Evolutionary conservation across 2,329 filamentous ascomycete genomes (phyloP).

Genomic region (Colletotrichum lini): DNA sequence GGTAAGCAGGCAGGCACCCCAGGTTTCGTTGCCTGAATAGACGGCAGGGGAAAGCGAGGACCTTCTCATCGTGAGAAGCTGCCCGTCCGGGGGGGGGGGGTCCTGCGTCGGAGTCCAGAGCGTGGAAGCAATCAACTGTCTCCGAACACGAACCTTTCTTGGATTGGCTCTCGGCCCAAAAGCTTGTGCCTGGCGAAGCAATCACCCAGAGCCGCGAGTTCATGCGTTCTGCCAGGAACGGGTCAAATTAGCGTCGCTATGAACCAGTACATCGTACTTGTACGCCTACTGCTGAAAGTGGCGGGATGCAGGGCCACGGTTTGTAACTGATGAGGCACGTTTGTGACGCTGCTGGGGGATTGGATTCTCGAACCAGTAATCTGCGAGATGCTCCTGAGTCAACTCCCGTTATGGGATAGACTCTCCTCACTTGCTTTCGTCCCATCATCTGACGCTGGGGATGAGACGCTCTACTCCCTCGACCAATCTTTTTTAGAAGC

Average conservation of each 20-base stretch:
- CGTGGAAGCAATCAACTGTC: background rate
- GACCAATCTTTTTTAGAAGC: constrained; percentile 11
- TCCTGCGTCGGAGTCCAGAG: background rate
- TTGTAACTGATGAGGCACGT: constrained; percentile 25
- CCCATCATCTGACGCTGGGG: constrained; percentile 35
- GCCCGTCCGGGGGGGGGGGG: no score
- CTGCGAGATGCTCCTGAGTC: constrained; percentile 14
- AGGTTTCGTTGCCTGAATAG: background rate
- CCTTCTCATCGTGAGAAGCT: background rate
- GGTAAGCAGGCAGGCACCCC: background rate
- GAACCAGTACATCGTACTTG: background rate
- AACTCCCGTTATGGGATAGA: background rate
- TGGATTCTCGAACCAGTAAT: constrained; percentile 13
- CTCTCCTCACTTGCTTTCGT: constrained; percentile 26
- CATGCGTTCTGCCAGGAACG: constrained; percentile 6
- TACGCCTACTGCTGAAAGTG: background rate
- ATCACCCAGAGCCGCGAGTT: background rate
- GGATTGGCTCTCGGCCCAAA: background rate
- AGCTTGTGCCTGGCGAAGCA: constrained; percentile 1
- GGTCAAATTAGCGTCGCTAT: background rate
- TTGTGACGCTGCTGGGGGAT: constrained; percentile 20
- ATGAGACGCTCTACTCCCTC: constrained; percentile 35
- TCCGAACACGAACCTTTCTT: background rate
- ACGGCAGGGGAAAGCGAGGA: constrained; percentile 10
- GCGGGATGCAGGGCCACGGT: constrained; percentile 19